Evolutionary conservation across 768 basidiomycete genomes (phyloP).

Genomic region (Tylopilus sp.): DNA sequence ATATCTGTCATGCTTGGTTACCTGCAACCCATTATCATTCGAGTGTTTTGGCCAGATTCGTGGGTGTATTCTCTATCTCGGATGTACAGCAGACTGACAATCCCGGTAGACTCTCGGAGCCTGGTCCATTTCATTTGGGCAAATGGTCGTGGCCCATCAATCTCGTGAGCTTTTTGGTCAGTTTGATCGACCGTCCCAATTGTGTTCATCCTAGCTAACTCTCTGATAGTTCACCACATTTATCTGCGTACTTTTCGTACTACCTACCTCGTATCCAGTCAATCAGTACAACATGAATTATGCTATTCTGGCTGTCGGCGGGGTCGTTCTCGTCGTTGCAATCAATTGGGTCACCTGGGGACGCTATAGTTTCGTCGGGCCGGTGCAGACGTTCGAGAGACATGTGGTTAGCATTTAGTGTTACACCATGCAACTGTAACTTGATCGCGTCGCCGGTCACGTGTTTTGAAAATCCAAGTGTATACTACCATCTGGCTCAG

Average conservation of each 20-base stretch:
- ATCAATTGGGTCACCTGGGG: constrained; percentile 50
- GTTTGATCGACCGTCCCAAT: constrained; percentile 7
- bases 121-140: constrained; percentile 51
- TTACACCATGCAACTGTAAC: no score
- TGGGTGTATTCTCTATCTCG: constrained; percentile 23
- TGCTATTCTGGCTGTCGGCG: constrained; percentile 50
- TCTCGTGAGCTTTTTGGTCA: constrained; percentile 43
- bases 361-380: constrained; percentile 40
- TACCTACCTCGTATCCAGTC: constrained; percentile 54
- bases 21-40: constrained; percentile 53
- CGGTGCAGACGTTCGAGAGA: constrained; percentile 37
- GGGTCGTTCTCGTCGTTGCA: constrained; percentile 41
- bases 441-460: constrained; percentile 11
- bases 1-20: constrained; percentile 60
- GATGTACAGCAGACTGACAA: not conserved
- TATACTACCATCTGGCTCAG: not conserved
- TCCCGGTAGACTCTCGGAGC: constrained; percentile 39
- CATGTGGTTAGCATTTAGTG: no score
- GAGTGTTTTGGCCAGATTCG: constrained; percentile 55
- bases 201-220: not conserved
- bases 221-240: constrained; percentile 45
- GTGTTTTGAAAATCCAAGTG: constrained; percentile 9
- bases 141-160: constrained; percentile 53
- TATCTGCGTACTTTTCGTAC: constrained; percentile 52
- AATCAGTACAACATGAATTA: constrained; percentile 55